Conservation (phyloP, 2,329 filamentous ascomycete species). For the Dothiorella sarmentorum region DNA sequence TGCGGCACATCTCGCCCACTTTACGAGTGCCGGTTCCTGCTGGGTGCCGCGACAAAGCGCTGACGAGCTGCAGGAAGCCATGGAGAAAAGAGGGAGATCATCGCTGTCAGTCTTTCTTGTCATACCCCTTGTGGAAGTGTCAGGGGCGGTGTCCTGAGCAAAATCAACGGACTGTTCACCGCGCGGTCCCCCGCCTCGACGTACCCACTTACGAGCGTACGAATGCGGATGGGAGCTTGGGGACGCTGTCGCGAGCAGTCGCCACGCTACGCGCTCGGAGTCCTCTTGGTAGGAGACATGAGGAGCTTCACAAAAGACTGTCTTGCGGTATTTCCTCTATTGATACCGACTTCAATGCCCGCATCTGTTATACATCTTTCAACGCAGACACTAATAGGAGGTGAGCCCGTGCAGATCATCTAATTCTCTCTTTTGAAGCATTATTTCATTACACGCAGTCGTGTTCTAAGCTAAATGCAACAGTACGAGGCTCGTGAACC, state of each 20-base stretch:
- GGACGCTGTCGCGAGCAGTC: neutral
- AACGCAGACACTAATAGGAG: constrained; percentile 3
- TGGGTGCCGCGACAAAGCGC: constrained; percentile 2
- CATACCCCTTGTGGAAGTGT: constrained; percentile 7
- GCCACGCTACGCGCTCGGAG: neutral
- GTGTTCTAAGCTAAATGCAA: neutral
- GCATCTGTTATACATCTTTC: constrained; percentile 2
- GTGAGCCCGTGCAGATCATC: neutral
- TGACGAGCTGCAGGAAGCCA: neutral
- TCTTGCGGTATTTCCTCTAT: neutral
- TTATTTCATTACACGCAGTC: constrained; percentile 2
- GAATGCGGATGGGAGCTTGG: neutral
- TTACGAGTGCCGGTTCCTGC: neutral
- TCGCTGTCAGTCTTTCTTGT: neutral
- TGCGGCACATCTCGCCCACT: constrained; percentile 10
- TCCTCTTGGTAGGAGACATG: neutral
- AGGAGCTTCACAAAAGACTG: neutral
- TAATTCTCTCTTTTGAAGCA: neutral
- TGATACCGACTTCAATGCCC: neutral
- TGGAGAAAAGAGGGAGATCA: neutral
- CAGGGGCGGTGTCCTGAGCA: neutral
- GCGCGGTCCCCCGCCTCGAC: neutral
- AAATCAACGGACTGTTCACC: neutral
- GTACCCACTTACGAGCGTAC: neutral
- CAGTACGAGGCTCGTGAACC: neutral